Evolutionary conservation across 2,329 filamentous ascomycete genomes (phyloP).

Genomic region (Pyrenophora teres): DNA sequence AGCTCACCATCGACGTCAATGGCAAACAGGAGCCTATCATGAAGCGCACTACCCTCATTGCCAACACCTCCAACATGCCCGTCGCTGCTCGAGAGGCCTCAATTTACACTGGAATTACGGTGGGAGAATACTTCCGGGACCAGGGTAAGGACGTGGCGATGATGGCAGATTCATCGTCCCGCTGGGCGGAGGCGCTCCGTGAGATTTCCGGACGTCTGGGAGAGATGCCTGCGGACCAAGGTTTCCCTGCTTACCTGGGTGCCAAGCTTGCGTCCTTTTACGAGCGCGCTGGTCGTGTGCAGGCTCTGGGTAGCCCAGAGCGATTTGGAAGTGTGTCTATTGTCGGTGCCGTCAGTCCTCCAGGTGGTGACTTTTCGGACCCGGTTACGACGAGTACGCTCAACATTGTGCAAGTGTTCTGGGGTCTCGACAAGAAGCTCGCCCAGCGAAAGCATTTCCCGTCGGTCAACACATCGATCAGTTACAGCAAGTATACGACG

Average conservation of each 20-base stretch:
- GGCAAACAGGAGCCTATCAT: constrained; percentile 98
- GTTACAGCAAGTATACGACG: constrained; percentile 95
- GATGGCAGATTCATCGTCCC: constrained; percentile 99
- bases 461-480: constrained; percentile 91
- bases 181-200: constrained; percentile 98
- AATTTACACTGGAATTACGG: constrained; percentile 89
- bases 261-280: constrained; percentile 99
- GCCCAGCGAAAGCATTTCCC: constrained; percentile 99
- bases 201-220: constrained; percentile 97
- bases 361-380: constrained; percentile 98
- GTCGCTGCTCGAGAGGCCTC: constrained; percentile 97
- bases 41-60: constrained; percentile 98
- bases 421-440: constrained; percentile 99
- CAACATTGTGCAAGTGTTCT: constrained; percentile 98
- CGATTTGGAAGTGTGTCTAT: constrained; percentile 93
- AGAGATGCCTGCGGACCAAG: constrained; percentile 99
- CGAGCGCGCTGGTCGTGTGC: constrained; percentile 91
- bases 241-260: constrained; percentile 96
- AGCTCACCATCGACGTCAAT: constrained; percentile 89
- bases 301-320: constrained; percentile 84
- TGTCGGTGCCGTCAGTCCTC: constrained; percentile 94
- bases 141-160: constrained; percentile 97
- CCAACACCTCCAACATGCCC: constrained; percentile 99
- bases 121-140: constrained; percentile 96
- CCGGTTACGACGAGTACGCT: constrained; percentile 93